Evolutionary conservation across 768 basidiomycete genomes (phyloP).

Genomic region (Trichaptum fuscoviolaceum): DNA sequence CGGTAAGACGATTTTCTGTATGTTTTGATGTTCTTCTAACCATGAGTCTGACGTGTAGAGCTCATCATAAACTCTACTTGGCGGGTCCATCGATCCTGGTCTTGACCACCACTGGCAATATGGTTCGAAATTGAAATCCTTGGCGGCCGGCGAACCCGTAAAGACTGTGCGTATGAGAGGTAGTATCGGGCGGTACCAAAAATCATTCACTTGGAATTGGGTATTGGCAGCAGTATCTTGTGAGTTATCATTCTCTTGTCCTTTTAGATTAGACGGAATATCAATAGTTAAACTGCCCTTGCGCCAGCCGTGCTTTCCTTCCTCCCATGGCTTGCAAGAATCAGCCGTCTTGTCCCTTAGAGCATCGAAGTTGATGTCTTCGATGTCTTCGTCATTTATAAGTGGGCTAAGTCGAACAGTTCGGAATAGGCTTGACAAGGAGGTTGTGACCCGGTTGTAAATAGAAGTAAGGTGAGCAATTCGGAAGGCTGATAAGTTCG

Average conservation of each 20-base stretch:
- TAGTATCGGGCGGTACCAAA: background rate
- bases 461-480: background rate
- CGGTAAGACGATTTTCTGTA: conserved; percentile 15
- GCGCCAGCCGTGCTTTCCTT: background rate
- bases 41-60: conserved; percentile 22
- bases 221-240: background rate
- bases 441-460: background rate
- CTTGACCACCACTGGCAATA: background rate
- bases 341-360: background rate
- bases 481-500: background rate
- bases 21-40: conserved; percentile 15
- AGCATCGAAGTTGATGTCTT: background rate
- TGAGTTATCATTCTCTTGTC: background rate
- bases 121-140: background rate
- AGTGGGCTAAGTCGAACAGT: background rate
- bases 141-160: background rate
- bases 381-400: background rate
- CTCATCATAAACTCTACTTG: conserved; percentile 17
- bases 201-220: background rate
- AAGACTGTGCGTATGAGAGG: background rate
- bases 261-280: background rate
- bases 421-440: background rate
- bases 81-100: background rate
- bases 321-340: background rate
- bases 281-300: background rate